phyloP scores from a whole-genome alignment of 208 protist genomes.

The Trypanosoma melophagium region DNA sequence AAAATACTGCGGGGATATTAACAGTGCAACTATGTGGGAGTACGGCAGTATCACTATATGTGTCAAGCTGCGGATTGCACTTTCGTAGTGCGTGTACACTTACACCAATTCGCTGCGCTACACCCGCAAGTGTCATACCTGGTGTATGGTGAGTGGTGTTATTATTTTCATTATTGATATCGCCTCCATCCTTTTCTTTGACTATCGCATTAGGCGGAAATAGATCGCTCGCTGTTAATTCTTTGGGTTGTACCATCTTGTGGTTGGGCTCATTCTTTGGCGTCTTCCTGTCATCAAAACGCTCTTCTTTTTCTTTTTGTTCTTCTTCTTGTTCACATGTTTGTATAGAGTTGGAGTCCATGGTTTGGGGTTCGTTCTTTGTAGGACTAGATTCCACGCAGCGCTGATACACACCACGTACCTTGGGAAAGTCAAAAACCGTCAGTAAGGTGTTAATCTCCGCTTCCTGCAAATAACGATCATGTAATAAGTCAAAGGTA shows the following conservation, averaged over 20 bases:
- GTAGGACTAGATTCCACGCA: conserved; percentile 1
- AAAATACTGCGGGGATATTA: conserved; percentile 11
- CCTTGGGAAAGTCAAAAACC: conserved; percentile 43
- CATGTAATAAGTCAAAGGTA: conserved; percentile 39
- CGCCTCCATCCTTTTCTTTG: neutral
- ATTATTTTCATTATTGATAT: neutral
- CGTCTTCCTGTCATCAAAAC: neutral
- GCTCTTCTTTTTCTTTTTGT: too few species aligned
- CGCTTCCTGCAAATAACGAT: conserved; percentile 29
- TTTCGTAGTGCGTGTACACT: conserved; percentile 15
- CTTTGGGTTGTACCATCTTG: too few species aligned
- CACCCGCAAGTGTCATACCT: conserved; percentile 2
- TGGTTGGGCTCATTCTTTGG: neutral
- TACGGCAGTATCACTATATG: conserved; percentile 2
- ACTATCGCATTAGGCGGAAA: neutral
- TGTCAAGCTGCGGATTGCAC: conserved; percentile 20
- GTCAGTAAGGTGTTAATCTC: conserved; percentile 36
- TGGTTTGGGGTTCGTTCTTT: neutral
- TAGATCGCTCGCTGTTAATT: neutral
- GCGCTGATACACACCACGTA: conserved; percentile 33
- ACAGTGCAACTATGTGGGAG: conserved; percentile 14
- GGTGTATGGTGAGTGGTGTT: neutral
- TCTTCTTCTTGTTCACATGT: too few species aligned
- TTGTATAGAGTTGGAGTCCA: too few species aligned
- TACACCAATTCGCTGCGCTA: conserved; percentile 13